Conservation (phyloP, 1,139 yeast species). For the Yamadazyma spencermartinsiae region DNA sequence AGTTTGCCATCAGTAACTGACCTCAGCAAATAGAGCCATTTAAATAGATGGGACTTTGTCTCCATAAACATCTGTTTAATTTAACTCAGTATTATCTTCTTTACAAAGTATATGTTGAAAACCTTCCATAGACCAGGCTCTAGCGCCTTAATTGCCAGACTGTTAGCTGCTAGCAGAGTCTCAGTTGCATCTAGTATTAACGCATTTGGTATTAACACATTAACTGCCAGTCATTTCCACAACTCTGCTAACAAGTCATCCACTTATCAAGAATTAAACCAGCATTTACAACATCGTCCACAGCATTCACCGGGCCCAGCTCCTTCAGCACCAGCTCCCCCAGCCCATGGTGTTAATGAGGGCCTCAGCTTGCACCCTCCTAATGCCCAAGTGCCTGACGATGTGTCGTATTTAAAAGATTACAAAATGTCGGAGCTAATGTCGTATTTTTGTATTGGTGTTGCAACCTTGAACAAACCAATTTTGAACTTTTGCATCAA, state of each 20-base stretch:
- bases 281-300: not conserved
- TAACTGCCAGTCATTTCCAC: constrained; percentile 8
- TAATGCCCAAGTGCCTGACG: constrained; percentile 4
- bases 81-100: too few relatives aligned
- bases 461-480: constrained; percentile 64
- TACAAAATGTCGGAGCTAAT: constrained; percentile 47
- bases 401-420: constrained; percentile 32
- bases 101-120: too few relatives aligned
- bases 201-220: too few relatives aligned
- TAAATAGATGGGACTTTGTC: constrained; percentile 1
- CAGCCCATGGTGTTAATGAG: too few relatives aligned
- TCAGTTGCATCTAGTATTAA: too few relatives aligned
- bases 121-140: too few relatives aligned
- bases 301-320: not conserved
- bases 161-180: too few relatives aligned
- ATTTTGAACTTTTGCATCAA: constrained; percentile 61
- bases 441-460: constrained; percentile 65
- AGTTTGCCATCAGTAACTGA: not conserved
- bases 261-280: constrained; percentile 1
- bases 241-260: constrained; percentile 11
- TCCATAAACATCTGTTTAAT: too few relatives aligned
- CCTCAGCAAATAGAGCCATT: not conserved
- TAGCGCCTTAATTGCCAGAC: too few relatives aligned
- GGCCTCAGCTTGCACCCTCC: too few relatives aligned
- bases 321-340: not conserved